Evolutionary conservation across 2,329 filamentous ascomycete species (phyloP).

Genomic region (Trichoderma pleuroti): DNA sequence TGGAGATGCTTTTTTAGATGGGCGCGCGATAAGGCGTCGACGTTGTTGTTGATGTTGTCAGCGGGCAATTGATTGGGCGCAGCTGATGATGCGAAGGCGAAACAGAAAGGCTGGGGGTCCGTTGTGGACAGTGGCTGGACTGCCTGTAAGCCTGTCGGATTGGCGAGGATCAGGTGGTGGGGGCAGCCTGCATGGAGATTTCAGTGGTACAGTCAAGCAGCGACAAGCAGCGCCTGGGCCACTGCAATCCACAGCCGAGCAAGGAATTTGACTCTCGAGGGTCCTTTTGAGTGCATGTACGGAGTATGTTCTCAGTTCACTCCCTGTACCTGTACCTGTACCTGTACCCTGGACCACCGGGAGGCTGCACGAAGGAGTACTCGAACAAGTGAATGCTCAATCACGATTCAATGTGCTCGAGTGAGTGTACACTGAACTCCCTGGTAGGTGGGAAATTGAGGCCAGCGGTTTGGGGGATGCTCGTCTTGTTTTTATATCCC

Average conservation of each 20-base stretch:
- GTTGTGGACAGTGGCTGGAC: conserved; percentile 19
- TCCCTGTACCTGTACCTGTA: neutral
- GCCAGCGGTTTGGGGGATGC: neutral
- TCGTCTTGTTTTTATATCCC: conserved; percentile 10
- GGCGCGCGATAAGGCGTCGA: neutral
- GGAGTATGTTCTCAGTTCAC: neutral
- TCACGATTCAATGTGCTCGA: neutral
- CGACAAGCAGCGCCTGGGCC: neutral
- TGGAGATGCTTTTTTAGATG: conserved; percentile 9
- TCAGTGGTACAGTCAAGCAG: conserved; percentile 1
- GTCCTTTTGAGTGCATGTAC: no score
- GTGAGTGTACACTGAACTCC: neutral
- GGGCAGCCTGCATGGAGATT: neutral
- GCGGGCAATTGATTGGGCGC: conserved; percentile 12
- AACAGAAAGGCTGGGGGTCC: conserved; percentile 20
- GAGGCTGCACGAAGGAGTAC: neutral
- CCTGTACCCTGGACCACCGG: neutral
- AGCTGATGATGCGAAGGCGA: conserved; percentile 12
- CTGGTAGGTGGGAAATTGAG: neutral
- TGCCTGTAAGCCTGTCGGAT: neutral
- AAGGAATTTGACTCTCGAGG: neutral
- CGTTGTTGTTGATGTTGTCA: conserved; percentile 14
- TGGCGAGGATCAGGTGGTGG: conserved; percentile 11
- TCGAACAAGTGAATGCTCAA: neutral
- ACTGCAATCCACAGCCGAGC: conserved; percentile 4